Conservation (phyloP, 1,284 basidiomycete species). For the Malassezia restricta region DNA sequence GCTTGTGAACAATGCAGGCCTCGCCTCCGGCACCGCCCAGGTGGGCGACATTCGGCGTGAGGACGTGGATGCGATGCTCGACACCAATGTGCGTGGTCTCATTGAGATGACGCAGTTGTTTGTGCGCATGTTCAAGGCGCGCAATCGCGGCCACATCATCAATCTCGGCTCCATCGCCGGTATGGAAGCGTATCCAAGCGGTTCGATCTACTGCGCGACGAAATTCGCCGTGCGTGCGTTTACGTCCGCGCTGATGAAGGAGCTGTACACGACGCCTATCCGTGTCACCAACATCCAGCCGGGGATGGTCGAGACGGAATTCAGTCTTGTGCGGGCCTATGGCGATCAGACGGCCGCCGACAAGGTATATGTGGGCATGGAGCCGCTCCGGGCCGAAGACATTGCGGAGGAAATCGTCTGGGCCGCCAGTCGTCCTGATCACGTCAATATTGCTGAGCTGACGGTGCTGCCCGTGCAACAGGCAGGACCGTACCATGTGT, state of each 20-base stretch:
- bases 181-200: conserved; percentile 65
- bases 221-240: conserved; percentile 85
- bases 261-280: conserved; percentile 65
- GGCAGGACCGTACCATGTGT: conserved; percentile 33
- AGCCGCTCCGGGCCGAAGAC: conserved; percentile 37
- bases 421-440: conserved; percentile 60
- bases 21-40: conserved; percentile 64
- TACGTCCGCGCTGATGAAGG: conserved; percentile 66
- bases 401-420: conserved; percentile 91
- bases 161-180: conserved; percentile 90
- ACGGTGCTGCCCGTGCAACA: conserved; percentile 39
- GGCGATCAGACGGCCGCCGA: conserved; percentile 27
- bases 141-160: conserved; percentile 79
- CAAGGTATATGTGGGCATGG: conserved; percentile 39
- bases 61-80: conserved; percentile 70
- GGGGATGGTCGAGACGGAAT: conserved; percentile 71
- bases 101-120: conserved; percentile 66
- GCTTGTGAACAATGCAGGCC: conserved; percentile 52
- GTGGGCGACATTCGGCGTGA: conserved; percentile 64
- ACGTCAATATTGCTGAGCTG: conserved; percentile 43
- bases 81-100: conserved; percentile 80
- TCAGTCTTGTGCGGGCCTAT: conserved; percentile 29
- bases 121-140: conserved; percentile 60
- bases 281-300: conserved; percentile 41
- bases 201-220: conserved; percentile 49